phyloP scores from a whole-genome alignment of 257 asterid genomes.

The Solanum microdontum region DNA sequence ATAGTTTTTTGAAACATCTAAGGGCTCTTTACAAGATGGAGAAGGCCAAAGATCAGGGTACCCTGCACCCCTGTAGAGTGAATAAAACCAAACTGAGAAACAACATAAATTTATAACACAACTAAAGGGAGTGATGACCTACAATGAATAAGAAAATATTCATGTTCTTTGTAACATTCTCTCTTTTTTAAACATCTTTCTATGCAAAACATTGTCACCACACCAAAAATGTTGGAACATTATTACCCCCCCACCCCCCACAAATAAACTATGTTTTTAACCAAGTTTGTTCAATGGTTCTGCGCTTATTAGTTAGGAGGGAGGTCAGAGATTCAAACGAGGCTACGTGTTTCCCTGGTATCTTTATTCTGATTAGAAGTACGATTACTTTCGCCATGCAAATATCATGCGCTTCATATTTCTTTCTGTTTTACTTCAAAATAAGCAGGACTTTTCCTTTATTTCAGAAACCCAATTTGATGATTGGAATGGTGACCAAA shows the following conservation, averaged over 20 bases:
- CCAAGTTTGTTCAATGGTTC: neutral
- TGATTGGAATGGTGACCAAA: neutral
- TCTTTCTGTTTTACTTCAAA: neutral
- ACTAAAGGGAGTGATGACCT: neutral
- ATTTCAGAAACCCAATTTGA: neutral
- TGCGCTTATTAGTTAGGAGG: neutral
- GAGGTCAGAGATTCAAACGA: neutral
- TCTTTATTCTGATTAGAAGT: neutral
- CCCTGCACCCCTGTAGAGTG: constrained; percentile 68
- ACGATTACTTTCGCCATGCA: neutral
- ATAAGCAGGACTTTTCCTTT: neutral
- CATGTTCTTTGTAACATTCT: neutral
- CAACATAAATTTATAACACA: neutral
- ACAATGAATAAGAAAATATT: neutral
- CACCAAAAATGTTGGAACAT: neutral
- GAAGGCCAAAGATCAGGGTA: constrained; percentile 98
- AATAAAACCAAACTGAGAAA: neutral
- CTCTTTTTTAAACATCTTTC: neutral
- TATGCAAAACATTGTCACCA: neutral
- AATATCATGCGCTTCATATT: neutral
- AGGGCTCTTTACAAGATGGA: constrained; percentile 74
- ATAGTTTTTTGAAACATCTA: constrained; percentile 76
- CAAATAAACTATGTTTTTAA: neutral
- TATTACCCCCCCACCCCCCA: neutral
- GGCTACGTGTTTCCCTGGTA: neutral